Evolutionary conservation across 495 filamentous ascomycete genomes (phyloP).

Genomic region (Barbatosphaeria neglecta): DNA sequence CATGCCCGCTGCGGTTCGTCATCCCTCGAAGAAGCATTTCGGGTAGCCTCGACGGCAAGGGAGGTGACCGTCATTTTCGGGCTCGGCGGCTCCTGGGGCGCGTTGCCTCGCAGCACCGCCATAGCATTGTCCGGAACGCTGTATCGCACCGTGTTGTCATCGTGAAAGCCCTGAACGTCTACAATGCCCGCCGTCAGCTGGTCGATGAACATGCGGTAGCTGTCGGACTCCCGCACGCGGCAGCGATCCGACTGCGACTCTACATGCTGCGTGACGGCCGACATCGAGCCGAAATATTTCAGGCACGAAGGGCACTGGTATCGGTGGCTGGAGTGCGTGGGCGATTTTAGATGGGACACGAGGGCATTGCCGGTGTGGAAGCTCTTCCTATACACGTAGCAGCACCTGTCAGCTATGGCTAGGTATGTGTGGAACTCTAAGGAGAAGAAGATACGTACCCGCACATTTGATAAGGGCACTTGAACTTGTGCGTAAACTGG

Average conservation of each 20-base stretch:
- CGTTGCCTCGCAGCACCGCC: constrained; percentile 3
- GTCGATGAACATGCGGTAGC: constrained; percentile 9
- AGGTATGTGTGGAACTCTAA: neutral
- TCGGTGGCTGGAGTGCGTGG: constrained; percentile 10
- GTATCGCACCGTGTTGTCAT: constrained; percentile 14
- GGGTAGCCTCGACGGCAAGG: too few species aligned
- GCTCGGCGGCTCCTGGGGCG: neutral
- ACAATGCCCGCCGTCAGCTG: constrained; percentile 13
- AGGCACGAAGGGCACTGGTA: constrained; percentile 22
- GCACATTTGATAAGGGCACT: constrained; percentile 29
- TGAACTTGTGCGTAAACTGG: constrained; percentile 16
- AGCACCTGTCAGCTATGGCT: constrained; percentile 1
- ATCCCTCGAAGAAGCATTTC: too few species aligned
- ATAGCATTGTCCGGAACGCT: constrained; percentile 7
- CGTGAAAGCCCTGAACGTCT: constrained; percentile 10
- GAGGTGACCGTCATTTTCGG: too few species aligned
- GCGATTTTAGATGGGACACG: constrained; percentile 20
- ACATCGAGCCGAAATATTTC: constrained; percentile 11
- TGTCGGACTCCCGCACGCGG: constrained; percentile 5
- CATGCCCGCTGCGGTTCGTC: too few species aligned
- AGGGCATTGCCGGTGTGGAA: constrained; percentile 7
- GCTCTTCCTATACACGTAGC: constrained; percentile 22
- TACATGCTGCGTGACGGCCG: constrained; percentile 20
- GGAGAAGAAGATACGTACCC: constrained; percentile 13
- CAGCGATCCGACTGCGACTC: constrained; percentile 17